Evolutionary conservation across 1,284 basidiomycete genomes (phyloP).

Genomic region (Rhodotorula sp.): DNA sequence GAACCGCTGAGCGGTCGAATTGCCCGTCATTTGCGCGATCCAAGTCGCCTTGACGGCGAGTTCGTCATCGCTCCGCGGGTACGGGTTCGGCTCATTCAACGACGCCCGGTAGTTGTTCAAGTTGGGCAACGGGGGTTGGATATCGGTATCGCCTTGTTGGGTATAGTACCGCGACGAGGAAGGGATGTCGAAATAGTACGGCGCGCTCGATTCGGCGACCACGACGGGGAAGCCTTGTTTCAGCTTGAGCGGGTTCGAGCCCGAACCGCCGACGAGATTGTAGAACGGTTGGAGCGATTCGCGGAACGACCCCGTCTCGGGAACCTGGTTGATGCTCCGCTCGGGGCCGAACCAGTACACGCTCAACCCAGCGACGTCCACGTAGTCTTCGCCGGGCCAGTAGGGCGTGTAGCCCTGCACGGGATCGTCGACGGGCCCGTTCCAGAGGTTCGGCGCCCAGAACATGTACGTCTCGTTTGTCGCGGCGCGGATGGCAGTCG

Average conservation of each 20-base stretch:
- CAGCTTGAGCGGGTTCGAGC: conserved; percentile 22
- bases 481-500: conserved; percentile 28
- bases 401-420: conserved; percentile 42
- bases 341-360: conserved; percentile 36
- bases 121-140: conserved; percentile 32
- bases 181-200: conserved; percentile 42
- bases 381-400: conserved; percentile 45
- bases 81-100: conserved; percentile 20
- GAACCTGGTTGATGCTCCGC: conserved; percentile 26
- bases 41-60: conserved; percentile 43
- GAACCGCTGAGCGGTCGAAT: conserved; percentile 34
- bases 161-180: conserved; percentile 17
- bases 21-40: conserved; percentile 41
- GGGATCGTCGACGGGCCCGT: conserved; percentile 28
- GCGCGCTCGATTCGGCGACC: conserved; percentile 42
- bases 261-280: conserved; percentile 24
- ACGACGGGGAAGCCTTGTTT: conserved; percentile 35
- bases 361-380: conserved; percentile 43
- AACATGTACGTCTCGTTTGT: conserved; percentile 44
- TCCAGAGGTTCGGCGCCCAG: conserved; percentile 44
- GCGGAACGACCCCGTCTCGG: conserved; percentile 20
- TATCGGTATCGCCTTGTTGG: conserved; percentile 40
- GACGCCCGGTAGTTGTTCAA: conserved; percentile 21
- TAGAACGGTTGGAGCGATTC: conserved; percentile 39
- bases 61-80: conserved; percentile 34